Evolutionary conservation across 345 rosid species (phyloP).

Genomic region (Heritiera fomes): DNA sequence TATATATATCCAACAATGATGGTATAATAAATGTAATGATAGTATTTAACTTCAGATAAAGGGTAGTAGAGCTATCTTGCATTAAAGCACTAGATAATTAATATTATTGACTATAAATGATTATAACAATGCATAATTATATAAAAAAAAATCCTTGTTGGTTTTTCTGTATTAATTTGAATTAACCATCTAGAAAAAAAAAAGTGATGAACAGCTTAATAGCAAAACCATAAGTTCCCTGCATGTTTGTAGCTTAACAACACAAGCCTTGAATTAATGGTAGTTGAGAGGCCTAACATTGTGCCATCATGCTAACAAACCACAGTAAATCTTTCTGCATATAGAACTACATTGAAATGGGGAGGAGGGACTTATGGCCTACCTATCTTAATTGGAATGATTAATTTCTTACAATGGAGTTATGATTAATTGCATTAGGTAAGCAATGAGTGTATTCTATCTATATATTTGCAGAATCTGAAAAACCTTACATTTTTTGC

Average conservation of each 20-base stretch:
- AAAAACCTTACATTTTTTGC: conserved; percentile 82
- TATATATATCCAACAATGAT: background rate
- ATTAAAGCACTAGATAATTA: background rate
- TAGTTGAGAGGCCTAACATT: no score
- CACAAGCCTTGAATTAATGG: no score
- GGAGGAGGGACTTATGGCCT: background rate
- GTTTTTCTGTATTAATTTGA: no score
- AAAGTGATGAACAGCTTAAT: background rate
- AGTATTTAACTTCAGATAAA: background rate
- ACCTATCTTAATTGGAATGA: background rate
- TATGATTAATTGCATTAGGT: background rate
- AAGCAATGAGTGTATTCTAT: background rate
- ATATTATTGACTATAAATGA: background rate
- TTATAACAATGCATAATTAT: no score
- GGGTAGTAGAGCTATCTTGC: background rate
- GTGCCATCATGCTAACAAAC: background rate
- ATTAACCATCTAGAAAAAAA: no score
- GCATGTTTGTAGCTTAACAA: no score
- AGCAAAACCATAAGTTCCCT: no score
- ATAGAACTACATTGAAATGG: background rate
- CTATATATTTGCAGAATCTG: background rate
- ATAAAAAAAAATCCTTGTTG: no score
- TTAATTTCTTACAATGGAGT: background rate
- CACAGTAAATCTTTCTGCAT: conserved; percentile 1
- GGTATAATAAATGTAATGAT: background rate